These are phyloP conservation scores for Metarhizium guizhouense DNA, from an alignment of 2,329 filamentous ascomycete species.

Conservation along the genomic window DNA sequence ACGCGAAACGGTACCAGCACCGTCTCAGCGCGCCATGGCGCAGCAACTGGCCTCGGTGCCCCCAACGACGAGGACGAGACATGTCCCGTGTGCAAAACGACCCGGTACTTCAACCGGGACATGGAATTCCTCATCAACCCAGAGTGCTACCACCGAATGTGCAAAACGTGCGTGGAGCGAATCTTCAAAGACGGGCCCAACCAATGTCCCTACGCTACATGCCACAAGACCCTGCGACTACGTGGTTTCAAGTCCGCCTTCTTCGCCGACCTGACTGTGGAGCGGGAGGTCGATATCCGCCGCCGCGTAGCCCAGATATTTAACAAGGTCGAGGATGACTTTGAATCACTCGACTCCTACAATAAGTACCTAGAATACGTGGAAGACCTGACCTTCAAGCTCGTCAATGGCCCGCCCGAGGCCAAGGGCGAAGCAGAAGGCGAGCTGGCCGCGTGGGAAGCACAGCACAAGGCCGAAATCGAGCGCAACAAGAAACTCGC, in stretches of 20 bases:
- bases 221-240: conserved; percentile 77
- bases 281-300: conserved; percentile 89
- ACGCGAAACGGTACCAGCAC: conserved; percentile 16
- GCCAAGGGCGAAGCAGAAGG: conserved; percentile 41
- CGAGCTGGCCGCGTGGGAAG: conserved; percentile 53
- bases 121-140: conserved; percentile 96
- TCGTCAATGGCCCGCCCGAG: conserved; percentile 63
- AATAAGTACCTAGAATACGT: conserved; percentile 94
- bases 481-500: conserved; percentile 51
- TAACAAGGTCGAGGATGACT: conserved; percentile 85
- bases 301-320: conserved; percentile 71
- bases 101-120: conserved; percentile 86
- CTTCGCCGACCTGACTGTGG: conserved; percentile 79
- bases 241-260: conserved; percentile 79
- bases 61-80: conserved; percentile 50
- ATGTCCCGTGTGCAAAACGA: conserved; percentile 96
- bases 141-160: conserved; percentile 99
- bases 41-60: conserved; percentile 8
- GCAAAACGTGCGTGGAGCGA: conserved; percentile 87
- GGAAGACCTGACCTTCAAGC: conserved; percentile 81
- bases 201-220: conserved; percentile 84
- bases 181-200: conserved; percentile 89
- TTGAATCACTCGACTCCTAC: conserved; percentile 72
- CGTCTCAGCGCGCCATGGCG: conserved; percentile 20
- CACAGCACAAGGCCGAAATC: conserved; percentile 60